These are phyloP conservation scores for Lactarius sanguifluus DNA, from an alignment of 768 basidiomycete species.

Conservation along the genomic window DNA sequence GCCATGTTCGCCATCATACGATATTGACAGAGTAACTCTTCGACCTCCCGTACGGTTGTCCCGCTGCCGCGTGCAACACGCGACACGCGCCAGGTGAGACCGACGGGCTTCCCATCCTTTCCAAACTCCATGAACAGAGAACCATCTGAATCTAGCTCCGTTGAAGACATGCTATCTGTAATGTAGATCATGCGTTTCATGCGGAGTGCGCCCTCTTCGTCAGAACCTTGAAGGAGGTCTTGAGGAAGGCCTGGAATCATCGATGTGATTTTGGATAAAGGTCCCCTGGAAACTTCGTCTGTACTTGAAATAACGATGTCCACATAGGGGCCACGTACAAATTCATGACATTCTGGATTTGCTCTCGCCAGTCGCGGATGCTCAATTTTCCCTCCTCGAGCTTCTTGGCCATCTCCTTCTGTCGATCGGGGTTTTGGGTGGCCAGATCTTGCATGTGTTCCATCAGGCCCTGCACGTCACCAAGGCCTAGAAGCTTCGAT, in stretches of 20 bases:
- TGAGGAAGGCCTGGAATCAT: slow-evolving; percentile 98
- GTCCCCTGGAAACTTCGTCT: slow-evolving; percentile 65
- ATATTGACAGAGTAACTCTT: slow-evolving; percentile 94
- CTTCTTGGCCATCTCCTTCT: slow-evolving; percentile 98
- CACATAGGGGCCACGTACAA: slow-evolving; percentile 58
- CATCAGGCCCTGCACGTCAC: slow-evolving; percentile 95
- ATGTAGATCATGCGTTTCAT: slow-evolving; percentile 99
- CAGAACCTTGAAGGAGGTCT: slow-evolving; percentile 85
- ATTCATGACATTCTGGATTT: slow-evolving; percentile 96
- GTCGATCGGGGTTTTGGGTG: slow-evolving; percentile 90
- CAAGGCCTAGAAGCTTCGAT: slow-evolving; percentile 91
- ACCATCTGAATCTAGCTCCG: slow-evolving; percentile 94
- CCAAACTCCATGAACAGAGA: slow-evolving; percentile 81
- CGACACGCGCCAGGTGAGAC: slow-evolving; percentile 87
- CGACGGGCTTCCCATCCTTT: slow-evolving; percentile 80
- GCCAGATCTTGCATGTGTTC: slow-evolving; percentile 98
- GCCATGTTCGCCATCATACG: slow-evolving; percentile 99
- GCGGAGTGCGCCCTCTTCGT: slow-evolving; percentile 86
- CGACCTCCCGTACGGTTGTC: slow-evolving; percentile 95
- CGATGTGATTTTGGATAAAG: slow-evolving; percentile 95
- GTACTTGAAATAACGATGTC: slow-evolving; percentile 24
- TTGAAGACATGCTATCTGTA: slow-evolving; percentile 94
- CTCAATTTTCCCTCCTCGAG: slow-evolving; percentile 96
- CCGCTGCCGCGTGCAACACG: slow-evolving; percentile 93
- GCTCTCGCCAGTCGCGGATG: slow-evolving; percentile 97